These are phyloP conservation scores for Wolfiporia cocos DNA, from an alignment of 1,284 basidiomycete species.

Conservation along the genomic window DNA sequence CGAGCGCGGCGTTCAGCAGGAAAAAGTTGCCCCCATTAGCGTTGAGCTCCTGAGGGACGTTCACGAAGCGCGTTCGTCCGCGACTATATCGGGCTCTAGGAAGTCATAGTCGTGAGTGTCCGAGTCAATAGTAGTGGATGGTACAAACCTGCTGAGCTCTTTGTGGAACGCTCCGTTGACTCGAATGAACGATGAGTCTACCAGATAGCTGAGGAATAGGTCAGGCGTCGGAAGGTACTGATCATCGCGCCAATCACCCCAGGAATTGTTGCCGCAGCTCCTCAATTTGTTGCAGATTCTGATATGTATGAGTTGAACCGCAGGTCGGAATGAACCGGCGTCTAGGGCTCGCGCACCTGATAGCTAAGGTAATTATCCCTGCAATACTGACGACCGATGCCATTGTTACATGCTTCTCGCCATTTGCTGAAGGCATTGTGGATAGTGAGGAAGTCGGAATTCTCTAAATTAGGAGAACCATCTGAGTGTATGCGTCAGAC, in stretches of 20 bases:
- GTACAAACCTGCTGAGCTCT: conserved; percentile 64
- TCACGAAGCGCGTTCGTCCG: conserved; percentile 71
- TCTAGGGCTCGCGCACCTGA: conserved; percentile 50
- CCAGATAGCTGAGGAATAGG: conserved; percentile 50
- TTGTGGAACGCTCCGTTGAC: conserved; percentile 62
- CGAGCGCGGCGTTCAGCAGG: conserved; percentile 79
- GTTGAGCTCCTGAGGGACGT: conserved; percentile 70
- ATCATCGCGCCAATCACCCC: conserved; percentile 37
- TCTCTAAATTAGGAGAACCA: conserved; percentile 43
- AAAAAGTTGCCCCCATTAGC: conserved; percentile 58
- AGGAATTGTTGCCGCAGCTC: conserved; percentile 94
- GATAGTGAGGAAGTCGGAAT: conserved; percentile 95
- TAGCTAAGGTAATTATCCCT: conserved; percentile 82
- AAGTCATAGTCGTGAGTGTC: neutral
- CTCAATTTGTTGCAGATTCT: conserved; percentile 95
- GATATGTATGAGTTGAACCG: conserved; percentile 7
- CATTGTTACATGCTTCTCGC: conserved; percentile 73
- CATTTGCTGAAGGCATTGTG: conserved; percentile 90
- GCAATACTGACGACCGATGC: conserved; percentile 71
- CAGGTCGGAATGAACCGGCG: neutral
- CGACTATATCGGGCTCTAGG: conserved; percentile 71
- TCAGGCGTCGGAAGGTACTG: conserved; percentile 4
- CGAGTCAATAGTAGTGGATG: neutral
- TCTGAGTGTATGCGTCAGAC: conserved; percentile 2
- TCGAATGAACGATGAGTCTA: conserved; percentile 84